These are phyloP conservation scores for Dujonia santamariae DNA, from an alignment of 1,139 yeast genomes.

Conservation along the genomic window DNA sequence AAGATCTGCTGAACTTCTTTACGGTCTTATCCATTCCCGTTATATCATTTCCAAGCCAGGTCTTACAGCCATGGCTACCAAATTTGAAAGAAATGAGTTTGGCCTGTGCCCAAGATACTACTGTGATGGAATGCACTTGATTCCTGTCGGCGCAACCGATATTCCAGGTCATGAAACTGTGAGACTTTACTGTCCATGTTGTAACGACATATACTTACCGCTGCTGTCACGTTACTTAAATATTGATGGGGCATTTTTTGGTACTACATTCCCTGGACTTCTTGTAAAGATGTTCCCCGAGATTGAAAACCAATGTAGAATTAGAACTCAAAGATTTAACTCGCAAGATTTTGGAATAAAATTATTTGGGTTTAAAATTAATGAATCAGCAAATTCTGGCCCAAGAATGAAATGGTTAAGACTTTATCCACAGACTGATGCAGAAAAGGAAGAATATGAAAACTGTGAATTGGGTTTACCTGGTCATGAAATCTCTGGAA, in stretches of 20 bases:
- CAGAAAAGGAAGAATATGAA: conserved; percentile 57
- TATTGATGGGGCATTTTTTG: conserved; percentile 95
- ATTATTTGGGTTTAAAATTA: conserved; percentile 83
- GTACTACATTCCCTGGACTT: conserved; percentile 92
- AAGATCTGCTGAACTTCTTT: conserved; percentile 86
- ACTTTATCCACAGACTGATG: conserved; percentile 59
- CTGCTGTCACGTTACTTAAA: conserved; percentile 79
- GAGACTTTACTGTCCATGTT: conserved; percentile 88
- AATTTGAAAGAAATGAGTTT: conserved; percentile 84
- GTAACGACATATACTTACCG: conserved; percentile 88
- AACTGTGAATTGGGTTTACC: conserved; percentile 63
- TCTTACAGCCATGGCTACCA: conserved; percentile 90
- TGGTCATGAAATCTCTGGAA: conserved; percentile 8
- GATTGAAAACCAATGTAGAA: conserved; percentile 51
- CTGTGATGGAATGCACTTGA: conserved; percentile 88
- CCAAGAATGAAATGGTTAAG: conserved; percentile 96
- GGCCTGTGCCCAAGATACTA: conserved; percentile 89
- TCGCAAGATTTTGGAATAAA: conserved; percentile 62
- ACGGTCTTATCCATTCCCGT: conserved; percentile 93
- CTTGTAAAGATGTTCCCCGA: conserved; percentile 89
- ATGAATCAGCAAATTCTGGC: conserved; percentile 75
- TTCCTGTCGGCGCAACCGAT: conserved; percentile 92
- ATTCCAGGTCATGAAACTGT: conserved; percentile 91
- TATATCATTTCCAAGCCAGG: conserved; percentile 89
- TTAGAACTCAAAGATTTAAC: conserved; percentile 50